These are phyloP conservation scores for Lentinula sp. DNA, from an alignment of 768 basidiomycete genomes.

Conservation along the genomic window DNA sequence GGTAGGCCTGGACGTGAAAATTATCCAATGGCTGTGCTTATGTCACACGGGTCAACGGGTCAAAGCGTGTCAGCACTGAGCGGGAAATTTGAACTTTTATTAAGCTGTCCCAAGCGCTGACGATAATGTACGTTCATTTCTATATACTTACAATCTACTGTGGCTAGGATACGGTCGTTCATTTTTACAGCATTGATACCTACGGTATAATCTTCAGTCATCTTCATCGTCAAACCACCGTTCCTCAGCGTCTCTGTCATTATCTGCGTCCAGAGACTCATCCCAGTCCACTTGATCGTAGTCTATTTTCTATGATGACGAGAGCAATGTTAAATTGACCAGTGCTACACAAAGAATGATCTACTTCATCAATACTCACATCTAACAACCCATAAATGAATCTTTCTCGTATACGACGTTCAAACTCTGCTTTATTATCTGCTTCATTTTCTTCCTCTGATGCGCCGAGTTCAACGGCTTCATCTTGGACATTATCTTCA, in stretches of 20 bases:
- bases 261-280: slow-evolving; percentile 55
- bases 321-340: neutral
- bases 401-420: slow-evolving; percentile 55
- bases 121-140: too few relatives aligned
- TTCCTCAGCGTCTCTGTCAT: slow-evolving; percentile 59
- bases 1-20: neutral
- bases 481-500: slow-evolving; percentile 42
- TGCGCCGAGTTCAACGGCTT: slow-evolving; percentile 3
- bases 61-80: neutral
- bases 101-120: too few relatives aligned
- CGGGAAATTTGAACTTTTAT: too few relatives aligned
- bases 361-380: slow-evolving; percentile 32
- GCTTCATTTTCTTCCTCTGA: slow-evolving; percentile 40
- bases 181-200: neutral
- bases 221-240: slow-evolving; percentile 73
- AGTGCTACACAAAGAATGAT: neutral
- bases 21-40: neutral
- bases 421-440: slow-evolving; percentile 46
- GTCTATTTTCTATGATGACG: slow-evolving; percentile 45
- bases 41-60: neutral
- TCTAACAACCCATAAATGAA: slow-evolving; percentile 76
- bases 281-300: slow-evolving; percentile 75
- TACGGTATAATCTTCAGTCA: slow-evolving; percentile 15
- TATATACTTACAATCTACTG: too few relatives aligned
- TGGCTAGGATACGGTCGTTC: too few relatives aligned